Evolutionary conservation across 805 yeast species (phyloP).

Genomic region (Priceomyces medius): DNA sequence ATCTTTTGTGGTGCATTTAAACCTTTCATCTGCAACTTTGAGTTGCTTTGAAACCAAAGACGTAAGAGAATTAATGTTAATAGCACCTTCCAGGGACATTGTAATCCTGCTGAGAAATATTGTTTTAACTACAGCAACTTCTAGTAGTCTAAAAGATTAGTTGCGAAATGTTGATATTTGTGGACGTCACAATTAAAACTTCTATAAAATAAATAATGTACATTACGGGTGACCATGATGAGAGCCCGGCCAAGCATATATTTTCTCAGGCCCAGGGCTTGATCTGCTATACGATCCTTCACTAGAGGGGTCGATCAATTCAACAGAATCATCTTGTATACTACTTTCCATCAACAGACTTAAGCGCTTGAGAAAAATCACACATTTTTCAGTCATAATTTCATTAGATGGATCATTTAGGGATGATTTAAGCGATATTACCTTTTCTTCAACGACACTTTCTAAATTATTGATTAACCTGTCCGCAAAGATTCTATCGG

Average conservation of each 20-base stretch:
- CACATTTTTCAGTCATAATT: constrained; percentile 12
- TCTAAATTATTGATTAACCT: constrained; percentile 38
- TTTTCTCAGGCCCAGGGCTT: constrained; percentile 37
- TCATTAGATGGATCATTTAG: constrained; percentile 19
- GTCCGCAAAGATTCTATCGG: constrained; percentile 51
- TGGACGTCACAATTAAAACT: background rate
- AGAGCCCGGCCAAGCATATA: constrained; percentile 65
- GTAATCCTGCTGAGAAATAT: background rate
- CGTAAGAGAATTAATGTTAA: constrained; percentile 7
- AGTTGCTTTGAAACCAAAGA: constrained; percentile 7
- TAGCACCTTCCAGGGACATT: background rate
- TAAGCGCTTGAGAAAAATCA: constrained; percentile 16
- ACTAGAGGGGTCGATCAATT: constrained; percentile 16
- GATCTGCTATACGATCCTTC: constrained; percentile 22
- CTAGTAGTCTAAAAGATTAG: background rate
- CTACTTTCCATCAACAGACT: constrained; percentile 11
- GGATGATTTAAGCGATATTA: constrained; percentile 16
- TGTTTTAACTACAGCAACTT: background rate
- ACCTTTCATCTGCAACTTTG: constrained; percentile 10
- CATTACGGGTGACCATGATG: constrained; percentile 61
- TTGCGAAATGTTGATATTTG: constrained; percentile 4
- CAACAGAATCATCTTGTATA: constrained; percentile 12
- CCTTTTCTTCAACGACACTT: constrained; percentile 30
- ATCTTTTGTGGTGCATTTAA: constrained; percentile 10
- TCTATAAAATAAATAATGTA: background rate